These are phyloP conservation scores for Hirsutella thompsonii DNA, from an alignment of 2,329 filamentous ascomycete species.

Conservation along the genomic window DNA sequence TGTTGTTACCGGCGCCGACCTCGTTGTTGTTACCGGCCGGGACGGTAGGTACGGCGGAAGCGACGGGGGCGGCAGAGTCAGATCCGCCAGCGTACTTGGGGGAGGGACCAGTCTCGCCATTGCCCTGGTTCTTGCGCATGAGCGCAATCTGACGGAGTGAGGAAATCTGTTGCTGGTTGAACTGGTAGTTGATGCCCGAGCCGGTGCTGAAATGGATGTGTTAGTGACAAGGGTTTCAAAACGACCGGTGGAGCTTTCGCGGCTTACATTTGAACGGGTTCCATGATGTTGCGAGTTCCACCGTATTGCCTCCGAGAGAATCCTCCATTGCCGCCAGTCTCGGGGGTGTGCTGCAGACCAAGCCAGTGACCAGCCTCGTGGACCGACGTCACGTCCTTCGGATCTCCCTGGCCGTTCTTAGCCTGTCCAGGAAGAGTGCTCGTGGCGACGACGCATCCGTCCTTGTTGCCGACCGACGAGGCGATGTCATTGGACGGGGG, in stretches of 20 bases:
- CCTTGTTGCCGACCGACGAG: background rate
- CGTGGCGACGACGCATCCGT: background rate
- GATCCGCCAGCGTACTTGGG: too few relatives aligned
- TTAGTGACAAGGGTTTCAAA: background rate
- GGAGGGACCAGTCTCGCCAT: background rate
- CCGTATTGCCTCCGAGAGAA: background rate
- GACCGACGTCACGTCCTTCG: background rate
- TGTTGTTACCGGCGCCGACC: too few relatives aligned
- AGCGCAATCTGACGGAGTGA: background rate
- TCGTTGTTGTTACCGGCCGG: too few relatives aligned
- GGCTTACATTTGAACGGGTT: background rate
- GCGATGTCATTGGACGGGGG: background rate
- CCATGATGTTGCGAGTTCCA: background rate
- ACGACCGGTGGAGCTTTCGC: background rate
- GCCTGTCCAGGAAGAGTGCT: background rate
- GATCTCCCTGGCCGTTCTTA: background rate
- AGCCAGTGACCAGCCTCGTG: background rate
- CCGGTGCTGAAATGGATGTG: background rate
- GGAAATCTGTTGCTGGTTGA: background rate
- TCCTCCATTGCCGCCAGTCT: background rate
- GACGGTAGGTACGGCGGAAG: too few relatives aligned
- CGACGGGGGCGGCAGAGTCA: too few relatives aligned
- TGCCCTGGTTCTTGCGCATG: background rate
- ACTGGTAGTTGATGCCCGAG: background rate
- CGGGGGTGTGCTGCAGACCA: background rate